A percentile compares a stretch with the other conserved stretches of the same genome.
Conservation (phyloP, 805 yeast species). For the Kodamaea jinghongensis region DNA sequence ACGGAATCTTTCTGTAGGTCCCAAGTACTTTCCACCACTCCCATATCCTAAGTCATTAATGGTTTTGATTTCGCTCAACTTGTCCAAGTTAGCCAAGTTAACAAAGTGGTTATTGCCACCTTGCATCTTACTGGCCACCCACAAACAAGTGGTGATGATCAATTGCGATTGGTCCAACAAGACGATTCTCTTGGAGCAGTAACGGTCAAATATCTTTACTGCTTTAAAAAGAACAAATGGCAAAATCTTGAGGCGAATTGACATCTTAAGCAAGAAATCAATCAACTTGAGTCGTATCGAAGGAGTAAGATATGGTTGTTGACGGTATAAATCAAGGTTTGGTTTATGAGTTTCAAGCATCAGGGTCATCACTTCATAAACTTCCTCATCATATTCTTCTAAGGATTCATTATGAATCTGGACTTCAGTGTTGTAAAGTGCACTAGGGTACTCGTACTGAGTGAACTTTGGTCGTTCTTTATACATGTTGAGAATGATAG, state of each 20-base stretch:
- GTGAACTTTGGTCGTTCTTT: constrained; percentile 16
- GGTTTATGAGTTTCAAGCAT: constrained; percentile 43
- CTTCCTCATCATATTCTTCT: constrained; percentile 53
- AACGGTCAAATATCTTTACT: constrained; percentile 80
- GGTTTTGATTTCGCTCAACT: constrained; percentile 24
- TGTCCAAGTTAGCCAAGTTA: constrained; percentile 34
- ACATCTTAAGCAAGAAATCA: constrained; percentile 74
- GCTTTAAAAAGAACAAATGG: constrained; percentile 67
- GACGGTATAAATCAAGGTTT: constrained; percentile 56
- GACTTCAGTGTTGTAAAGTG: constrained; percentile 49
- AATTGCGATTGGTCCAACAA: constrained; percentile 84
- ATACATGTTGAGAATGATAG: no score
- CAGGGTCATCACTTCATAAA: constrained; percentile 39
- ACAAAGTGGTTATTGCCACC: constrained; percentile 72
- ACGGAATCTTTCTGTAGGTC: constrained; percentile 72
- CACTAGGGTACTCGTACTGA: constrained; percentile 51
- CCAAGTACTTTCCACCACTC: constrained; percentile 57
- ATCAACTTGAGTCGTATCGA: constrained; percentile 69
- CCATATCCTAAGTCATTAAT: constrained; percentile 42
- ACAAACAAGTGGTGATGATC: constrained; percentile 85
- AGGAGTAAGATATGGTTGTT: constrained; percentile 85
- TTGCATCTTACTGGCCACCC: constrained; percentile 87
- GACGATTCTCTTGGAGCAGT: constrained; percentile 84
- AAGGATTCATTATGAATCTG: constrained; percentile 43
- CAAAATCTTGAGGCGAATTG: constrained; percentile 61